phyloP scores from a whole-genome alignment of 768 basidiomycete genomes.

The Boletus tomentosulus region DNA sequence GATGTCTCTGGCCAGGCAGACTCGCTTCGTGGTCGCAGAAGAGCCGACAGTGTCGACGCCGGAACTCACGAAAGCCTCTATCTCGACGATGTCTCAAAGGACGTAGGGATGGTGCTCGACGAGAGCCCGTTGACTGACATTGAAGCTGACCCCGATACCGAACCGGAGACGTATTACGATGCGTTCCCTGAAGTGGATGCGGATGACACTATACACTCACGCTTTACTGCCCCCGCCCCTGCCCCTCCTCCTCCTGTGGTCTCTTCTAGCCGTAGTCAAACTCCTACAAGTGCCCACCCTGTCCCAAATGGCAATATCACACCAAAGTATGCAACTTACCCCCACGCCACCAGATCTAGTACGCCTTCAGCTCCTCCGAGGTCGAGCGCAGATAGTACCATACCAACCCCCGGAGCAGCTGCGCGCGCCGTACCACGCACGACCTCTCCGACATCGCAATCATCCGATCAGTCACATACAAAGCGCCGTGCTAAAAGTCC shows the following conservation, averaged over 20 bases:
- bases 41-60: constrained; percentile 64
- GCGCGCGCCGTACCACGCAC: constrained; percentile 20
- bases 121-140: constrained; percentile 74
- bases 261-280: constrained; percentile 37
- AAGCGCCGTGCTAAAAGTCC: constrained; percentile 49
- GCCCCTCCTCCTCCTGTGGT: constrained; percentile 16
- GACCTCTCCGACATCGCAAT: constrained; percentile 28
- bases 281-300: constrained; percentile 38
- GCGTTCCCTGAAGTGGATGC: constrained; percentile 22
- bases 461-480: constrained; percentile 33
- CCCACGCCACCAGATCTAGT: constrained; percentile 36
- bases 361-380: constrained; percentile 39
- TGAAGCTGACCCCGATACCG: constrained; percentile 47
- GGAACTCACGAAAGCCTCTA: constrained; percentile 60
- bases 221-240: constrained; percentile 17
- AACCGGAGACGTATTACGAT: constrained; percentile 40
- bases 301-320: constrained; percentile 35
- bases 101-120: constrained; percentile 60
- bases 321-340: constrained; percentile 38
- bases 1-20: constrained; percentile 21
- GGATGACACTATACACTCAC: constrained; percentile 17
- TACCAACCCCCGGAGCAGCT: constrained; percentile 32
- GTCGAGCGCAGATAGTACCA: constrained; percentile 38
- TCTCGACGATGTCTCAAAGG: constrained; percentile 55
- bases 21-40: constrained; percentile 40